Base-by-base conservation (phyloP, 345 rosid species). In the Raphanus raphanistrum region DNA sequence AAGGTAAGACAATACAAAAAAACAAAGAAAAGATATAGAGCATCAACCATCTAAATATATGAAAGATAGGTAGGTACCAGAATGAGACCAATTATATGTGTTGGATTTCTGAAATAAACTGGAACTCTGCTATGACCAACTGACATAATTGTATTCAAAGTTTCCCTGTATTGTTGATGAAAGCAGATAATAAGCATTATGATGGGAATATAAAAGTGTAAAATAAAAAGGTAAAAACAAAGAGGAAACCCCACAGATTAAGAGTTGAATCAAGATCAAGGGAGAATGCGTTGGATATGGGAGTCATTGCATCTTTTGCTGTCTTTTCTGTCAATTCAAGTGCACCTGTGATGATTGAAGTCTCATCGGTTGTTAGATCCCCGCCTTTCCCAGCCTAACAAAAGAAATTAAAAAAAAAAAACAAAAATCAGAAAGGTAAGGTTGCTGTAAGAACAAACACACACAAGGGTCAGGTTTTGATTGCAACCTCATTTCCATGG, bases 71-170 rank as follows among this genome's bases (percentile, higher is more conserved):
- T 89, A 21, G 21, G 48, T 89, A 94, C 98, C 92, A 94, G 86
- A 80, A 94, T 80, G 67, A 94, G 92, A 59, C 98, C 98, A 76
- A 92, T 88, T 60, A 94, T 92, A 82, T 94, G 90, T 58, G 77
- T 80, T 0, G 92, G 92, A n/a, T 82, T 83, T 67, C 85, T 88
- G 52, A 73, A 76, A 82, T 89, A 92, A 71, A 94, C 91, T 29
- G 98, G 98, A 84, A 94, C 95, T 84, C 98, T 84, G 84, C 98
- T 94, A 78, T 92, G 98, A 55, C 98, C 98, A 88, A 76, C 86
- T 43, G 93, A 83, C 95, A 94, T 94, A 74, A 94, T 88, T 29
- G 83, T 85, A 83, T 92, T 92, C 83, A 94, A 73, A 8, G 88
- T 86, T 41, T 90, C 97, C 92, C 96, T 94, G 85, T 38, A 84